Conservation (phyloP, 169 alveolate genomes). For the Cryptosporidium muris region DNA sequence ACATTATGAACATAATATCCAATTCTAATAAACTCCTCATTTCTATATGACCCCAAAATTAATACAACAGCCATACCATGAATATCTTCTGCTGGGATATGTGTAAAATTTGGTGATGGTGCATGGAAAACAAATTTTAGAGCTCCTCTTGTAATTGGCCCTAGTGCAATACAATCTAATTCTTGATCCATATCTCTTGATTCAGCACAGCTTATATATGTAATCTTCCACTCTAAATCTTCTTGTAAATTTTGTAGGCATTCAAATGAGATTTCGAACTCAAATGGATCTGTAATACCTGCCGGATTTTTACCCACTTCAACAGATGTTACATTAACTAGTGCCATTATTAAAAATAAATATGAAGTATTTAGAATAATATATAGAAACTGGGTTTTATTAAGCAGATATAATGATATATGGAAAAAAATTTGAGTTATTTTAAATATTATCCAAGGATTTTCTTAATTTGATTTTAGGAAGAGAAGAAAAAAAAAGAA, state of each 20-base stretch:
- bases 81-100: conserved; percentile 87
- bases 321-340: conserved; percentile 92
- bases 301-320: conserved; percentile 89
- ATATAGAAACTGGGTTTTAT: too few relatives aligned
- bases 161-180: conserved; percentile 92
- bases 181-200: conserved; percentile 87
- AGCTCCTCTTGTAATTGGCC: conserved; percentile 92
- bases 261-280: conserved; percentile 93
- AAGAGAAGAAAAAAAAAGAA: too few relatives aligned
- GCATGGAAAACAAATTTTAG: conserved; percentile 92
- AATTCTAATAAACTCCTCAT: conserved; percentile 95
- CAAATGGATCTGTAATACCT: conserved; percentile 89
- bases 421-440: too few relatives aligned
- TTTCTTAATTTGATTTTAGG: too few relatives aligned
- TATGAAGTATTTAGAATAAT: background rate
- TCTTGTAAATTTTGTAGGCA: conserved; percentile 87
- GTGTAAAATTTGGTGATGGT: conserved; percentile 90
- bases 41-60: conserved; percentile 91
- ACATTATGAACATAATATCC: conserved; percentile 96
- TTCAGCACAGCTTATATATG: conserved; percentile 81
- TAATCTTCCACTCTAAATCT: conserved; percentile 91
- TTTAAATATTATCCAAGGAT: too few relatives aligned
- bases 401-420: too few relatives aligned
- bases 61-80: conserved; percentile 97
- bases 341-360: conserved; percentile 85